Evolutionary conservation across 768 basidiomycete species (phyloP).

Genomic region (Serendipita sp.): DNA sequence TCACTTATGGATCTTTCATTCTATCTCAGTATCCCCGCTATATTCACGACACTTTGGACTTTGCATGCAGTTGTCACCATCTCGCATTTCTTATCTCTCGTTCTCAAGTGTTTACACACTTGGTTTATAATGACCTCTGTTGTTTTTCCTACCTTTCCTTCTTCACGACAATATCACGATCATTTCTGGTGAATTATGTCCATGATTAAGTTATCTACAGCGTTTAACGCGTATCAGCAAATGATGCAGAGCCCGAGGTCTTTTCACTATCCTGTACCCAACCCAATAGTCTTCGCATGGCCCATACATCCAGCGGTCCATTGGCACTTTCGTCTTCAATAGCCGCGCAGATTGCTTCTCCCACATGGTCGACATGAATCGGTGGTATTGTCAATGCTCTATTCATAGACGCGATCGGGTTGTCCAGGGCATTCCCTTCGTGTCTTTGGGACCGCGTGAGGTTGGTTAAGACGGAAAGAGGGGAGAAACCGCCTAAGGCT

Average conservation of each 20-base stretch:
- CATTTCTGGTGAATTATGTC: not conserved
- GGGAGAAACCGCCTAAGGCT: slow-evolving; percentile 9
- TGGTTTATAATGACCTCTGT: not conserved
- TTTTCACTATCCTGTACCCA: slow-evolving; percentile 24
- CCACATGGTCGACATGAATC: slow-evolving; percentile 92
- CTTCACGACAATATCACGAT: slow-evolving; percentile 2
- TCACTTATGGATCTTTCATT: not conserved
- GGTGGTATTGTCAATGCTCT: slow-evolving; percentile 74
- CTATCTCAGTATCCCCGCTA: not conserved
- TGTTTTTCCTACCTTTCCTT: not conserved
- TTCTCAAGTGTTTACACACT: not conserved
- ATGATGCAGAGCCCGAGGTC: not conserved
- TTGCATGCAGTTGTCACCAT: not conserved
- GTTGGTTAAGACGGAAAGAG: not conserved
- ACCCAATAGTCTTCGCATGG: slow-evolving; percentile 63
- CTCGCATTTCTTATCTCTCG: not conserved
- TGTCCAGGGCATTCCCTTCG: not conserved
- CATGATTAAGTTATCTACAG: not conserved
- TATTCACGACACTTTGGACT: not conserved
- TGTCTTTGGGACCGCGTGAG: slow-evolving; percentile 13
- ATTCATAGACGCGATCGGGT: slow-evolving; percentile 48
- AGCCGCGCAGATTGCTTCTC: slow-evolving; percentile 49
- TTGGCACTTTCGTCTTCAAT: slow-evolving; percentile 39
- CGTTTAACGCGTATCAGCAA: not conserved
- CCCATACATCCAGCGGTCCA: slow-evolving; percentile 51